Conservation (phyloP, 441 rosid species). For the Adansonia rubrostipa region DNA sequence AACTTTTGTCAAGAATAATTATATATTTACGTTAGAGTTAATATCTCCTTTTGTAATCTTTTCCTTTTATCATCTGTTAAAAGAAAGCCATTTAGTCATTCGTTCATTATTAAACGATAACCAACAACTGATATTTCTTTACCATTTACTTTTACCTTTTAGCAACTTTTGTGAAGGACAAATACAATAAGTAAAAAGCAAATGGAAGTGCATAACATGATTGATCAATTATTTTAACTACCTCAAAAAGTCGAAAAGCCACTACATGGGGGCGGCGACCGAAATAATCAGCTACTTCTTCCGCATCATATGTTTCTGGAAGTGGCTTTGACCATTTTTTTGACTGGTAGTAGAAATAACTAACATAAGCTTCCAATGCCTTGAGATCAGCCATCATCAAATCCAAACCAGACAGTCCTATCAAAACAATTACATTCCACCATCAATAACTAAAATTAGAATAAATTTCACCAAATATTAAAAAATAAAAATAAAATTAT, state of each 20-base stretch:
- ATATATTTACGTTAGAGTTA: neutral
- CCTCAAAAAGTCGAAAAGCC: slow-evolving; percentile 91
- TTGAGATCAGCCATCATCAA: slow-evolving; percentile 89
- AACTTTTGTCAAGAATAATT: neutral
- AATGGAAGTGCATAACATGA: slow-evolving; percentile 5
- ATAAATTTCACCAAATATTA: neutral
- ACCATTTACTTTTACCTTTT: neutral
- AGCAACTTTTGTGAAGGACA: neutral
- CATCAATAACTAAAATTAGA: slow-evolving; percentile 17
- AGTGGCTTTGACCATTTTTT: slow-evolving; percentile 90
- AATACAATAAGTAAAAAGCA: neutral
- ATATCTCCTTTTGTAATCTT: neutral
- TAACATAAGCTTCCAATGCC: slow-evolving; percentile 80
- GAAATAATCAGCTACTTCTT: slow-evolving; percentile 78
- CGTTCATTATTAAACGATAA: neutral
- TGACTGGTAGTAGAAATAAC: slow-evolving; percentile 63
- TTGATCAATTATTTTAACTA: slow-evolving; percentile 32
- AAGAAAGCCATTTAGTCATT: neutral
- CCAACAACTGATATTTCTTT: neutral
- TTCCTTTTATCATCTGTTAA: neutral
- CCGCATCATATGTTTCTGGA: slow-evolving; percentile 80
- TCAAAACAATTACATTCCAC: slow-evolving; percentile 25
- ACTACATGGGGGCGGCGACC: slow-evolving; percentile 89
- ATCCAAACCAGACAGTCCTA: slow-evolving; percentile 84
- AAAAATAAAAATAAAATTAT: neutral